These are phyloP conservation scores for Stevia rebaudiana DNA, from an alignment of 140 eudicot genomes.

Conservation along the genomic window DNA sequence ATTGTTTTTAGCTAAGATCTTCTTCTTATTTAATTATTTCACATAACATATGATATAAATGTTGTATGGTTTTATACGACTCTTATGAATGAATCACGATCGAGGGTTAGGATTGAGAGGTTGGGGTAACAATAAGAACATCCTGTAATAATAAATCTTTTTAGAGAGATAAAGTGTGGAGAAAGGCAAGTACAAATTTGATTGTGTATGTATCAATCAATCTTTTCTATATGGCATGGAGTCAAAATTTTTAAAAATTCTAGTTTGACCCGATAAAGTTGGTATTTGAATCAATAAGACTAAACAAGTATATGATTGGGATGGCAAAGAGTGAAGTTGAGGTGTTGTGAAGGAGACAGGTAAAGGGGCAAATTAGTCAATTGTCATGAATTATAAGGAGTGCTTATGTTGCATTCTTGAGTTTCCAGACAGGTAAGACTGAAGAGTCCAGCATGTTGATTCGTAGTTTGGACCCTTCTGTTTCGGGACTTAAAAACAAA, in stretches of 20 bases:
- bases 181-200: background rate
- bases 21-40: no score
- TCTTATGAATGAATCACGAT: no score
- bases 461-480: constrained; percentile 28
- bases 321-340: constrained; percentile 22
- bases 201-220: constrained; percentile 19
- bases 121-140: no score
- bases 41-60: no score
- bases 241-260: constrained; percentile 24
- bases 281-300: background rate
- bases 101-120: no score
- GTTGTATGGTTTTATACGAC: no score
- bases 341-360: constrained; percentile 17
- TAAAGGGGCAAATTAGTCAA: constrained; percentile 19
- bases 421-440: constrained; percentile 26
- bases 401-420: constrained; percentile 20
- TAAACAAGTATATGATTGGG: constrained; percentile 16
- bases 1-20: no score
- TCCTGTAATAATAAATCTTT: no score
- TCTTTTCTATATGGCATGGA: background rate
- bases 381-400: background rate
- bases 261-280: constrained; percentile 27
- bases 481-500: constrained; percentile 16
- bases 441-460: constrained; percentile 25
- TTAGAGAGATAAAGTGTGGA: constrained; percentile 6